phyloP scores from a whole-genome alignment of 1,139 yeast species.

The Blastobotrys buckinghamii region DNA sequence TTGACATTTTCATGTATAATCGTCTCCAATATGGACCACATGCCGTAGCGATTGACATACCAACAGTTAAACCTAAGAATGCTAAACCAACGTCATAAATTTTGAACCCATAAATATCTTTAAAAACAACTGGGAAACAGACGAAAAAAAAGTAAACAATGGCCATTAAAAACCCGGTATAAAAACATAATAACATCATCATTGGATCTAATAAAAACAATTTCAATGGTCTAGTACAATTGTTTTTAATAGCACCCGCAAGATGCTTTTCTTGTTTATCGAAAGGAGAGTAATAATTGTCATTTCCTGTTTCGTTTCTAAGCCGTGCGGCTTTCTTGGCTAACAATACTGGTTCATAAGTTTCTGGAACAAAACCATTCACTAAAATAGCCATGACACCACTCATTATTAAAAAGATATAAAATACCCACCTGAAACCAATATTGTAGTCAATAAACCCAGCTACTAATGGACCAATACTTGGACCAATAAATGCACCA shows the following conservation, averaged over 20 bases:
- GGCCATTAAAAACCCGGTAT: conserved; percentile 55
- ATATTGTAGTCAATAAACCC: conserved; percentile 55
- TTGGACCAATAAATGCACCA: conserved; percentile 72
- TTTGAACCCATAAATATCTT: conserved; percentile 42
- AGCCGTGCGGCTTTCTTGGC: conserved; percentile 40
- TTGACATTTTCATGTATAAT: conserved; percentile 24
- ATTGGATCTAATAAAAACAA: conserved; percentile 54
- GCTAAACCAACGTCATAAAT: conserved; percentile 42
- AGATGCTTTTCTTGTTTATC: conserved; percentile 34
- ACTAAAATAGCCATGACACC: conserved; percentile 45
- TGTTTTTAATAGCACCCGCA: conserved; percentile 55
- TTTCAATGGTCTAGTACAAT: conserved; percentile 42
- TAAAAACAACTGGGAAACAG: conserved; percentile 53
- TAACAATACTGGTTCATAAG: conserved; percentile 61
- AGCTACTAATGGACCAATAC: conserved; percentile 63
- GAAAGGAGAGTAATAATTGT: conserved; percentile 31
- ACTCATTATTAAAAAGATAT: conserved; percentile 63
- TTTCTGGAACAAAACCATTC: conserved; percentile 54
- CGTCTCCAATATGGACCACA: conserved; percentile 18
- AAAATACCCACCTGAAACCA: conserved; percentile 55
- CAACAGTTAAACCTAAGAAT: conserved; percentile 48
- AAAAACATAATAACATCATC: conserved; percentile 54
- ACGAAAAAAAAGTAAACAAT: conserved; percentile 59
- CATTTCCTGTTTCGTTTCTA: conserved; percentile 22
- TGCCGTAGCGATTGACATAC: conserved; percentile 31